A percentile compares a stretch with the other conserved stretches of the same genome.
Conservation (phyloP, 2,329 filamentous ascomycete genomes). For the Exophiala spinifera region DNA sequence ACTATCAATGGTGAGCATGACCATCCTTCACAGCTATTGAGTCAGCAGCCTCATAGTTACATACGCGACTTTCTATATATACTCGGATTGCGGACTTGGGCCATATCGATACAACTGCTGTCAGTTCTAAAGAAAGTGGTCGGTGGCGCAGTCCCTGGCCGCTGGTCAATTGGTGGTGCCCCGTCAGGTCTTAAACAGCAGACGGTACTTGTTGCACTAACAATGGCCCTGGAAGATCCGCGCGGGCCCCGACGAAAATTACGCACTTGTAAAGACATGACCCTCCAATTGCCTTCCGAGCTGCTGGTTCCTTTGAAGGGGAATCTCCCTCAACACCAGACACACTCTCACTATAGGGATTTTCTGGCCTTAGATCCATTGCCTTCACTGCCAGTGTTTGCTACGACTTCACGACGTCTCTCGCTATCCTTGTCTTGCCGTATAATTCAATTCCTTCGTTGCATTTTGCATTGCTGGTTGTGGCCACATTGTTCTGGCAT, state of each 20-base stretch:
- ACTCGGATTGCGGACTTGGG: neutral
- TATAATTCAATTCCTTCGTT: slow-evolving; percentile 8
- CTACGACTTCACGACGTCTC: slow-evolving; percentile 19
- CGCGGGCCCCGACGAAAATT: neutral
- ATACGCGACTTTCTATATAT: neutral
- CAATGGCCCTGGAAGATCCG: neutral
- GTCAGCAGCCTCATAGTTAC: no score
- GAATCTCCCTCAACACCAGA: no score
- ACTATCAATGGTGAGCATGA: neutral
- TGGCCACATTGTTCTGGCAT: neutral
- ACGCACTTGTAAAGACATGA: neutral
- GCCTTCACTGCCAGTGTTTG: slow-evolving; percentile 5
- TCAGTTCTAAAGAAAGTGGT: neutral
- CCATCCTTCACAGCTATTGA: no score
- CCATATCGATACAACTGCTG: neutral
- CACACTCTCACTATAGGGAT: neutral
- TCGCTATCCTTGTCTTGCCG: slow-evolving; percentile 9
- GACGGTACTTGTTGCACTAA: no score
- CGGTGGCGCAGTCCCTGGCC: neutral
- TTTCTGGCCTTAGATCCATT: no score
- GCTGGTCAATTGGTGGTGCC: no score
- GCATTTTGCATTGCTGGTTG: slow-evolving; percentile 5
- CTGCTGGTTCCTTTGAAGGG: no score
- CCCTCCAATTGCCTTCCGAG: neutral
- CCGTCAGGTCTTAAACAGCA: neutral